These are phyloP conservation scores for Setaria viridis DNA, from an alignment of 202 grass and related monocot species.

Conservation along the genomic window DNA sequence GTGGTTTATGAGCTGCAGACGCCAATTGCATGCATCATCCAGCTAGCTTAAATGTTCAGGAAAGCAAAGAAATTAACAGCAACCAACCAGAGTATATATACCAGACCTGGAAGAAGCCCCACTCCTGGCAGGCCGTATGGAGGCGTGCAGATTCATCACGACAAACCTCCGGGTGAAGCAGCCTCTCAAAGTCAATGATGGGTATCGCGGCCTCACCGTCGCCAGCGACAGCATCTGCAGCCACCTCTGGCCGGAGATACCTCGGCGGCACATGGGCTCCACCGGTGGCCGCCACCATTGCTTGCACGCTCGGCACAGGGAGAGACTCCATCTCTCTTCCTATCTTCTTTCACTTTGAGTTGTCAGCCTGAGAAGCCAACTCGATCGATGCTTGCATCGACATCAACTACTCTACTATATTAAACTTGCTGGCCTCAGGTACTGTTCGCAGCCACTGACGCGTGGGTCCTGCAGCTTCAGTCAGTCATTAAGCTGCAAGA, in stretches of 20 bases:
- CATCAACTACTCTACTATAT: no score
- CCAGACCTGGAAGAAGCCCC: conserved; percentile 79
- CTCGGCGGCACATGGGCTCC: conserved; percentile 45
- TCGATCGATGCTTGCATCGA: no score
- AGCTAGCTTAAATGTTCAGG: not conserved
- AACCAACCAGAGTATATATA: no score
- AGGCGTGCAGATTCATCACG: conserved; percentile 46
- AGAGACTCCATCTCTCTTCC: conserved; percentile 55
- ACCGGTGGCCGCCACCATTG: conserved; percentile 37
- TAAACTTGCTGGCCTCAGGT: no score
- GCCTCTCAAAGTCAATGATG: conserved; percentile 52
- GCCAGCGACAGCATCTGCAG: not conserved
- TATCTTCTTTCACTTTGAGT: not conserved
- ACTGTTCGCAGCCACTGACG: no score
- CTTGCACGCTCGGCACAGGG: conserved; percentile 69
- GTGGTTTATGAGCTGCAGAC: conserved; percentile 64
- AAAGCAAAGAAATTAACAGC: not conserved
- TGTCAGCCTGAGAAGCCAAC: not conserved
- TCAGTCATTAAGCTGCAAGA: no score
- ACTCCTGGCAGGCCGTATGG: conserved; percentile 62
- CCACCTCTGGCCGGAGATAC: conserved; percentile 56
- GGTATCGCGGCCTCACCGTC: conserved; percentile 45
- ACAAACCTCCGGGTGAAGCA: conserved; percentile 34
- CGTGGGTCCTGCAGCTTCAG: no score
- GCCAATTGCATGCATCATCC: not conserved